Evolutionary conservation across 257 asterid genomes (phyloP).

Genomic region (Primulina huaijiensis): DNA sequence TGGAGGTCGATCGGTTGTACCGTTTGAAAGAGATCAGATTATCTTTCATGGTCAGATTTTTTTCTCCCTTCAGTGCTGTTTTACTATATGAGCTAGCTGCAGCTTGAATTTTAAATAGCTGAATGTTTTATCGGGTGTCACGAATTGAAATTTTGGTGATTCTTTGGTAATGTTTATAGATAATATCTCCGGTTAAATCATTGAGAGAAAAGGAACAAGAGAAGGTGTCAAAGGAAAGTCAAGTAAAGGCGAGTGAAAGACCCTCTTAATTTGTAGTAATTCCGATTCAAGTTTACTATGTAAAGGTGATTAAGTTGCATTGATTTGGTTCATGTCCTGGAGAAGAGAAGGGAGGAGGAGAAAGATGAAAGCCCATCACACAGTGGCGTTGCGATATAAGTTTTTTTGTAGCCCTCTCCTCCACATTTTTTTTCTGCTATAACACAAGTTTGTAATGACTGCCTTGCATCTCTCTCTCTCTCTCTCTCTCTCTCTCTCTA

Average conservation of each 20-base stretch:
- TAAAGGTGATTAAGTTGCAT: background rate
- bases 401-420: background rate
- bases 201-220: slow-evolving; percentile 60
- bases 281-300: background rate
- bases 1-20: slow-evolving; percentile 81
- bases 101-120: background rate
- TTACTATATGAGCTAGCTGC: background rate
- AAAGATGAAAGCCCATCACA: slow-evolving; percentile 13
- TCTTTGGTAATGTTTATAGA: slow-evolving; percentile 28
- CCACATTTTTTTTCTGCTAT: background rate
- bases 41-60: slow-evolving; percentile 56
- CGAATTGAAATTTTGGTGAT: background rate
- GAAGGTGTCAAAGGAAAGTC: slow-evolving; percentile 38
- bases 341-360: slow-evolving; percentile 2
- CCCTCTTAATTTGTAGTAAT: background rate
- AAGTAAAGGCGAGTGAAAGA: slow-evolving; percentile 18
- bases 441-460: background rate
- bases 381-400: background rate
- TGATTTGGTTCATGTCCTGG: slow-evolving; percentile 11
- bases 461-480: background rate
- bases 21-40: slow-evolving; percentile 71
- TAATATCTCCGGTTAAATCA: slow-evolving; percentile 52
- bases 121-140: background rate
- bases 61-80: background rate
- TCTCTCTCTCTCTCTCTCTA: too few species aligned